Conservation (phyloP, 345 rosid species). For the Aethionema arabicum region DNA sequence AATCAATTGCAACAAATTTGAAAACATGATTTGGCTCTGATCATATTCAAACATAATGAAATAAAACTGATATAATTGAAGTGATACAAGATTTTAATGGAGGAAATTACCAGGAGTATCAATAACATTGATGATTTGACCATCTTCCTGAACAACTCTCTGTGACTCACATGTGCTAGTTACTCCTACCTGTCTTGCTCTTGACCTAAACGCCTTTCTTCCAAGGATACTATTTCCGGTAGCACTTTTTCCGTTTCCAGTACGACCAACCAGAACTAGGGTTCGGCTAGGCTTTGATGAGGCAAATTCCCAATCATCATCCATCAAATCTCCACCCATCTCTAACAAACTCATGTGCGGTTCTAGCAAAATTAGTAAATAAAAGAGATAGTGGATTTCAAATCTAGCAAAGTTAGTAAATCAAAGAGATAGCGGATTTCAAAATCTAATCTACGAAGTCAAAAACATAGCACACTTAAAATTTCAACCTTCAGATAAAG, state of each 20-base stretch:
- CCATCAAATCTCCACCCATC: conserved; percentile 81
- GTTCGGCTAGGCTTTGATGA: conserved; percentile 50
- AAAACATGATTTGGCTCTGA: background rate
- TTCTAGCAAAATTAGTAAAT: background rate
- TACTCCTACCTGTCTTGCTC: conserved; percentile 68
- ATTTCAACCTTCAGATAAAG: background rate
- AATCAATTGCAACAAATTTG: background rate
- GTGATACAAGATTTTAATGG: too few species aligned
- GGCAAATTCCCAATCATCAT: conserved; percentile 85
- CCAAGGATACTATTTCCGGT: conserved; percentile 89
- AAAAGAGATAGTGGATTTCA: conserved; percentile 4
- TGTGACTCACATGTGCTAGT: conserved; percentile 74
- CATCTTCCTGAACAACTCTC: conserved; percentile 49
- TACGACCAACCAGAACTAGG: conserved; percentile 82
- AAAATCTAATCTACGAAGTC: conserved; percentile 22
- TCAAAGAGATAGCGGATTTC: background rate
- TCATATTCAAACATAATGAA: background rate
- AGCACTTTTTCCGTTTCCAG: conserved; percentile 93
- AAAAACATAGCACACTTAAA: conserved; percentile 5
- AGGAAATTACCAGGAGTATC: conserved; percentile 81
- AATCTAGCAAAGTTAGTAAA: conserved; percentile 5
- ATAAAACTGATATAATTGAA: background rate
- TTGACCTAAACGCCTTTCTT: conserved; percentile 62
- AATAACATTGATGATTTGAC: conserved; percentile 73
- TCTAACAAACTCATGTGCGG: conserved; percentile 23